Evolutionary conservation across 2,329 filamentous ascomycete genomes (phyloP), one percentile per base, ranked within the genome.

Genomic region (Claviceps digitariae): DNA sequence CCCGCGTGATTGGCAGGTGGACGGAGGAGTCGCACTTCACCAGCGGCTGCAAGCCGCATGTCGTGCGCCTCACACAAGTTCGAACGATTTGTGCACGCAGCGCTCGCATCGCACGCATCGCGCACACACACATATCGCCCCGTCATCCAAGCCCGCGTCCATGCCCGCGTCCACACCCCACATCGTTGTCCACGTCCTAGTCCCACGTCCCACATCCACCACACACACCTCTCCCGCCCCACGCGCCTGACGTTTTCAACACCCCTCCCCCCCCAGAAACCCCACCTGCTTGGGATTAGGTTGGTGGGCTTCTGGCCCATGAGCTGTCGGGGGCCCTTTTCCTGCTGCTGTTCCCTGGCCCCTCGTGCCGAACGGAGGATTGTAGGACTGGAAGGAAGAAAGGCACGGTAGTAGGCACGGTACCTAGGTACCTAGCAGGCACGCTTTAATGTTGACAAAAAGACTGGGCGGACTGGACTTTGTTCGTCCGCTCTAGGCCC

Each of bases 1-100:
- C 36, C n/a, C 23, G 36, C 48, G 27, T 23, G 13, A 31, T 50
- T 48, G n/a, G n/a, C 46, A 21, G 29, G 27, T 7, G 8, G 4
- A 13, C 25, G 10, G 25, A 43, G 23, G 10, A 20, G 36, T 36
- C 13, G 43, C 20, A 48, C 48, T 48, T 51, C 36, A 45, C 49
- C 50, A 47, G 53, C 53, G 53, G 53, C 50, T 51, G 53, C 29
- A 50, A 36, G 45, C 45, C 50, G 53, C 53, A 55, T n/a, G 46
- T 51, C 45, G 45, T 52, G 50, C 29, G 23, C 48, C 48, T 51
- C 48, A 8, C 48, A 43, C 52, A 41, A 36, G 31, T 52, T 52
- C 31, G 20, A 20, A 47, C 13, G 45, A 29, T 50, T 50, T 49
- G 36, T 21, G 45, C 45, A 34, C 17, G 45, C 45, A 47, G 17